These are phyloP conservation scores for Rosa multiflora DNA, from an alignment of 306 rosid genomes.

Conservation along the genomic window DNA sequence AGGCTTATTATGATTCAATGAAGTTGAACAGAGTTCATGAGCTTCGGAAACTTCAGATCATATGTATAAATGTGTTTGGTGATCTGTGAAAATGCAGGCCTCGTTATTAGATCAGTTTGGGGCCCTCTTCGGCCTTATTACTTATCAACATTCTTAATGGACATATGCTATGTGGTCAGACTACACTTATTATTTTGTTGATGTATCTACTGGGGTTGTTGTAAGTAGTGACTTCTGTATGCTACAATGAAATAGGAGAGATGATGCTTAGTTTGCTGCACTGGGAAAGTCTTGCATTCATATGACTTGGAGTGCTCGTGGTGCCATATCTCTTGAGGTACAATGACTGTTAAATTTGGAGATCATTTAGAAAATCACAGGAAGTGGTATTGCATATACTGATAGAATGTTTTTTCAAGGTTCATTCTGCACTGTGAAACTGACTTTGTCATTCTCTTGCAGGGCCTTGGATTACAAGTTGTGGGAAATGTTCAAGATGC, in stretches of 20 bases:
- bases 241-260: conserved; percentile 54
- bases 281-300: conserved; percentile 91
- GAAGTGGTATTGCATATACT: background rate
- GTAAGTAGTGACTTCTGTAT: conserved; percentile 7
- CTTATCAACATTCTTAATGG: conserved; percentile 56
- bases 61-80: background rate
- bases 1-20: too few relatives aligned
- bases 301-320: conserved; percentile 85
- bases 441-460: conserved; percentile 14
- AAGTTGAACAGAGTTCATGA: background rate
- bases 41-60: background rate
- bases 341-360: too few relatives aligned
- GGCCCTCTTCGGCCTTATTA: conserved; percentile 24
- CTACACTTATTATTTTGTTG: background rate
- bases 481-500: conserved; percentile 82
- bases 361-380: background rate
- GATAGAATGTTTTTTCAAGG: background rate
- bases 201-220: background rate
- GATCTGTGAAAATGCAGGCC: conserved; percentile 43
- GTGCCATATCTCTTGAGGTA: conserved; percentile 89
- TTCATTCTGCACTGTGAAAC: background rate
- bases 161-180: background rate
- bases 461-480: conserved; percentile 82
- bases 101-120: conserved; percentile 97
- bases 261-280: conserved; percentile 88